These are phyloP conservation scores for Populus ilicifolia DNA, from an alignment of 345 rosid species.

Conservation along the genomic window DNA sequence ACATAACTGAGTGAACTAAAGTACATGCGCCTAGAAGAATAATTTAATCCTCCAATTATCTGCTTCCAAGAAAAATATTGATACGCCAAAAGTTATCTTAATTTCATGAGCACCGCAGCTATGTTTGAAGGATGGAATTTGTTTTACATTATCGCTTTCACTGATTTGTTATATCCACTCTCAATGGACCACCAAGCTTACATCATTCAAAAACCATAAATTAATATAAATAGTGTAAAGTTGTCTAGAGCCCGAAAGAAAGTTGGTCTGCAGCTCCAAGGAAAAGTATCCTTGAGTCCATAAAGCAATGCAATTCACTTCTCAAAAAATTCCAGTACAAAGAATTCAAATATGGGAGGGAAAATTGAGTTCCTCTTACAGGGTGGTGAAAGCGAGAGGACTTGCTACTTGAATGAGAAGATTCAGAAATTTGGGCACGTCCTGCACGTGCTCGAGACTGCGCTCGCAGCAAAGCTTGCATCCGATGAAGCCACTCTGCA, in stretches of 20 bases:
- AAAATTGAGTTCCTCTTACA: conserved; percentile 33
- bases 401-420: conserved; percentile 64
- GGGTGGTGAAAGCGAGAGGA: conserved; percentile 63
- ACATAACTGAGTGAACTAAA: not conserved
- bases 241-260: not conserved
- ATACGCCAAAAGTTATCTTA: not conserved
- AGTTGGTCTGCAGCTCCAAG: not conserved
- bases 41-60: not conserved
- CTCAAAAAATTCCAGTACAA: not conserved
- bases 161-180: conserved; percentile 10
- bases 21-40: not conserved
- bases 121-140: not conserved
- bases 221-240: not conserved
- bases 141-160: not conserved
- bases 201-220: conserved; percentile 3
- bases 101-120: not conserved
- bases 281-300: conserved; percentile 5
- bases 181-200: not conserved
- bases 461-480: conserved; percentile 74
- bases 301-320: not conserved
- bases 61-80: not conserved
- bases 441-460: conserved; percentile 72
- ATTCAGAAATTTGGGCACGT: conserved; percentile 47
- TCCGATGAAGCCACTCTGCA: conserved; percentile 45
- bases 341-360: conserved; percentile 15